phyloP scores from a whole-genome alignment of 495 filamentous ascomycete genomes.

The Daldinia vernicosa region DNA sequence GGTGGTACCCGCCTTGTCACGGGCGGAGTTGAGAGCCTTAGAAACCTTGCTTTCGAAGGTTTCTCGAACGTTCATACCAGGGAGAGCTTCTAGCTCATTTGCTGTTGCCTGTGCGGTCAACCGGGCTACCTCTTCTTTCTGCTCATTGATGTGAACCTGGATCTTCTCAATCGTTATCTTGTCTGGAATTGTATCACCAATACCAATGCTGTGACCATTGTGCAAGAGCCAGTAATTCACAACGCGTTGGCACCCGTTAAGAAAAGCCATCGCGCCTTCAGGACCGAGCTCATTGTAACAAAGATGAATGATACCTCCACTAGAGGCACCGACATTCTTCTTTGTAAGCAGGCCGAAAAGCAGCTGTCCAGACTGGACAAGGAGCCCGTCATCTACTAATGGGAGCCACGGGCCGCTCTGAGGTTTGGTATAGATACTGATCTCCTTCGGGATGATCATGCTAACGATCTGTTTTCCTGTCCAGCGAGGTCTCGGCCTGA shows the following conservation, averaged over 20 bases:
- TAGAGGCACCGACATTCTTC: slow-evolving; percentile 89
- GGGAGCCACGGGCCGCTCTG: slow-evolving; percentile 68
- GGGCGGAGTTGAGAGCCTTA: slow-evolving; percentile 89
- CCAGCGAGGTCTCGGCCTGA: slow-evolving; percentile 92
- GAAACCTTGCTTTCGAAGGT: slow-evolving; percentile 97
- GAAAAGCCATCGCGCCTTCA: slow-evolving; percentile 87
- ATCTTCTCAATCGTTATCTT: slow-evolving; percentile 81
- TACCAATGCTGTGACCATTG: slow-evolving; percentile 97
- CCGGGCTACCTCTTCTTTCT: slow-evolving; percentile 80
- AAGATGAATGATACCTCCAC: slow-evolving; percentile 90
- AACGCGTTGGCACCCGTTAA: slow-evolving; percentile 92
- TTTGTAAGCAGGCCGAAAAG: slow-evolving; percentile 91
- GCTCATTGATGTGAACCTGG: slow-evolving; percentile 74
- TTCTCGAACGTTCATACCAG: slow-evolving; percentile 97
- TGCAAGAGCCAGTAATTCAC: slow-evolving; percentile 98
- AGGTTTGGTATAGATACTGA: slow-evolving; percentile 76
- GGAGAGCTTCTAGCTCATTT: slow-evolving; percentile 85
- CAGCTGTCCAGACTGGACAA: slow-evolving; percentile 87
- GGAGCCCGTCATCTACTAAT: slow-evolving; percentile 78
- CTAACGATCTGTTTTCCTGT: slow-evolving; percentile 99
- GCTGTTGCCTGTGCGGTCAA: slow-evolving; percentile 81
- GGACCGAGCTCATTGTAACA: slow-evolving; percentile 94
- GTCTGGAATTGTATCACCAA: slow-evolving; percentile 97
- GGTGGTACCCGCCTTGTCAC: slow-evolving; percentile 92
- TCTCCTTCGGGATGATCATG: slow-evolving; percentile 84